A percentile compares a stretch with the other conserved stretches of the same genome.
phyloP scores from a whole-genome alignment of 495 filamentous ascomycete genomes.

The Podospora pseudocomata region DNA sequence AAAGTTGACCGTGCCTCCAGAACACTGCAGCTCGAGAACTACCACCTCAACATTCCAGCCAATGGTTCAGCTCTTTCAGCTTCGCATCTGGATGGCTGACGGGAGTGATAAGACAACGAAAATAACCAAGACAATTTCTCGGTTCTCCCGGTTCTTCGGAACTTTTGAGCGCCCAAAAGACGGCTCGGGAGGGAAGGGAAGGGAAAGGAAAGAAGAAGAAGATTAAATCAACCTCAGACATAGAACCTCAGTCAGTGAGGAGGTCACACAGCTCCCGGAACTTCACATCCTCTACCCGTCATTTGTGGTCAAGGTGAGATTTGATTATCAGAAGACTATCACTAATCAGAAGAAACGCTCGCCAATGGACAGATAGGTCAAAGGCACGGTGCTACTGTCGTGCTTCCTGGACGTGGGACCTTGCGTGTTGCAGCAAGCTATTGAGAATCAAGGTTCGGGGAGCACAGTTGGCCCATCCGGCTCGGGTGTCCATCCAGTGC shows the following conservation, averaged over 20 bases:
- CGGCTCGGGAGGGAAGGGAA: not conserved
- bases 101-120: not conserved
- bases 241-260: not conserved
- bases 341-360: not conserved
- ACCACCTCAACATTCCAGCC: not conserved
- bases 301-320: not conserved
- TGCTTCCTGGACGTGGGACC: not conserved
- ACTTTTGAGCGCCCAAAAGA: not conserved
- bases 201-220: not conserved
- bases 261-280: not conserved
- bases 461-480: not conserved
- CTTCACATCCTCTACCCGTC: not conserved
- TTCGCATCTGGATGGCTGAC: not conserved
- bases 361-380: not conserved
- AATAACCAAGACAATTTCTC: not conserved
- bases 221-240: not conserved
- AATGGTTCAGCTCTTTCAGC: not conserved
- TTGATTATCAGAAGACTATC: not conserved
- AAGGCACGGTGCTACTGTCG: not conserved
- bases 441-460: not conserved
- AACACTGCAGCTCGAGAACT: not conserved
- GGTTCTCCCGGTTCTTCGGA: not conserved
- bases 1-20: not conserved
- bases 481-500: not conserved
- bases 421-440: not conserved